Evolutionary conservation across 163 green algal genomes (phyloP).

Genomic region (Chlamydomonas reinhardtii): DNA sequence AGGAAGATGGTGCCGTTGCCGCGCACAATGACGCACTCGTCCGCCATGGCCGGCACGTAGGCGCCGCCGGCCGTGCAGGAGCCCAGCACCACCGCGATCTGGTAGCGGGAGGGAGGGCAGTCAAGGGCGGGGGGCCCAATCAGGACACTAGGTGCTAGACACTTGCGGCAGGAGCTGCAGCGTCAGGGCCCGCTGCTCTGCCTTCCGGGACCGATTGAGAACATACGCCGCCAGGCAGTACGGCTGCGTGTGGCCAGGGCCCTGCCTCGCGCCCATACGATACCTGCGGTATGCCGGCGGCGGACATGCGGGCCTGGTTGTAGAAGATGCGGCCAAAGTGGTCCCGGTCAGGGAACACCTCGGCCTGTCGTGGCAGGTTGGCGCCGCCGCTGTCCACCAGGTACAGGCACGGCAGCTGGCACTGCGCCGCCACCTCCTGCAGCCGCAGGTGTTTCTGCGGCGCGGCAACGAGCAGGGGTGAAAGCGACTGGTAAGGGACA

Average conservation of each 20-base stretch:
- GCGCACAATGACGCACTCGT: conserved; percentile 91
- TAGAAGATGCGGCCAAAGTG: conserved; percentile 97
- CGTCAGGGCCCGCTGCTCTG: too few relatives aligned
- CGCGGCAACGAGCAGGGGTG: not conserved
- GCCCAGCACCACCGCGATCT: conserved; percentile 94
- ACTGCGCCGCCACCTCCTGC: conserved; percentile 74
- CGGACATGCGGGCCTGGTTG: conserved; percentile 94
- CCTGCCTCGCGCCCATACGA: not conserved
- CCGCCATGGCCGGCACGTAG: conserved; percentile 94
- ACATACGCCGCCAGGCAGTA: not conserved
- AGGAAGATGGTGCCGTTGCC: conserved; percentile 96
- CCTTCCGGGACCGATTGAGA: too few relatives aligned
- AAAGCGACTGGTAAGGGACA: too few relatives aligned
- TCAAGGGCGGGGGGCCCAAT: not conserved
- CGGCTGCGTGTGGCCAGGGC: not conserved
- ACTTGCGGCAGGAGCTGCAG: too few relatives aligned
- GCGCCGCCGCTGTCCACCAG: conserved; percentile 93
- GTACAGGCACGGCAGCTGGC: conserved; percentile 94
- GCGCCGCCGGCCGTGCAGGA: conserved; percentile 95
- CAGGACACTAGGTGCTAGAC: too few relatives aligned
- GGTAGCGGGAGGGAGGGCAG: conserved; percentile 33
- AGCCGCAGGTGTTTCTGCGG: conserved; percentile 87
- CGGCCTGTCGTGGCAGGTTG: conserved; percentile 89
- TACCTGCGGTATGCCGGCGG: conserved; percentile 77
- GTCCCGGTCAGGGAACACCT: conserved; percentile 90